phyloP scores from a whole-genome alignment of 352 stramenopile species.

The Globisporangium nodosum region DNA sequence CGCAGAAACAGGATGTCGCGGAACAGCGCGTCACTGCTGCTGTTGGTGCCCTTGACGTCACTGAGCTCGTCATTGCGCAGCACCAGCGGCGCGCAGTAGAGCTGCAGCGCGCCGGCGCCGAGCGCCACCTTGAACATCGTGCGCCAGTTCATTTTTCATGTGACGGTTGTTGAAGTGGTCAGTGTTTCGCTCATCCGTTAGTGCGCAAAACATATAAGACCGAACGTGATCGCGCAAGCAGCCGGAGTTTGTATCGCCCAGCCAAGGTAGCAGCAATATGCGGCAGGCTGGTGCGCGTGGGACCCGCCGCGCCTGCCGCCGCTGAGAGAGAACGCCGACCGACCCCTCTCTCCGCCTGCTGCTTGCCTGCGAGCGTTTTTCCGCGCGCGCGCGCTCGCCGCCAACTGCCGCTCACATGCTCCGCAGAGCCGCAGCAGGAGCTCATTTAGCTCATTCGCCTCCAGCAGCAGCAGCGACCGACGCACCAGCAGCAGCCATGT shows the following conservation, averaged over 20 bases:
- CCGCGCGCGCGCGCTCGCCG: not conserved
- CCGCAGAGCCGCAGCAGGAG: not conserved
- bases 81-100: constrained; percentile 11
- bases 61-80: constrained; percentile 4
- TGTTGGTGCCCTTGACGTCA: not conserved
- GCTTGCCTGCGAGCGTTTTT: not conserved
- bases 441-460: not conserved
- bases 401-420: constrained; percentile 1
- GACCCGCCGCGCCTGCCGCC: not conserved
- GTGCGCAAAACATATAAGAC: not conserved
- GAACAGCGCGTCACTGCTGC: not conserved
- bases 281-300: not conserved
- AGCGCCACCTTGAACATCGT: constrained; percentile 1
- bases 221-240: not conserved
- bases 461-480: not conserved
- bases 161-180: not conserved
- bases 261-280: not conserved
- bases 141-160: constrained; percentile 1
- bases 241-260: not conserved
- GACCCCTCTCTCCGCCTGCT: not conserved
- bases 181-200: not conserved
- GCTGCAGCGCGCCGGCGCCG: constrained; percentile 1
- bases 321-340: not conserved
- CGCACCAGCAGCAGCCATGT: not conserved
- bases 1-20: constrained; percentile 11